Conservation (phyloP, 495 filamentous ascomycete species). For the Penicillium pancosmium region DNA sequence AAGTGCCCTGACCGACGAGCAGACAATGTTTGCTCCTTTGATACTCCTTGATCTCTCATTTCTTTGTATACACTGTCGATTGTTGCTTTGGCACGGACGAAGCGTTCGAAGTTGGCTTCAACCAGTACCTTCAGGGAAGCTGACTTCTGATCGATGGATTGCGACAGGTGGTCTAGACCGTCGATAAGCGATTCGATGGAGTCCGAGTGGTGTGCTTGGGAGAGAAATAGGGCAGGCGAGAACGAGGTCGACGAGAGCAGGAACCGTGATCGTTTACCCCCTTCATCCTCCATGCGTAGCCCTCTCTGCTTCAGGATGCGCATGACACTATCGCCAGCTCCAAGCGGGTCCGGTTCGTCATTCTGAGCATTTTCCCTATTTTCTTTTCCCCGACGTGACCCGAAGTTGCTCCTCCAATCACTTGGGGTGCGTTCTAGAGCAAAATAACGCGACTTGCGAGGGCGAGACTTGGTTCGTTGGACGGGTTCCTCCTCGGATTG, state of each 20-base stretch:
- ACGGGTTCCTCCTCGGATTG: slow-evolving; percentile 64
- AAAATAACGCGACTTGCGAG: slow-evolving; percentile 78
- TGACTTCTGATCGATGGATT: slow-evolving; percentile 95
- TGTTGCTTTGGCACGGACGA: slow-evolving; percentile 92
- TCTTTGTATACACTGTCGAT: slow-evolving; percentile 98
- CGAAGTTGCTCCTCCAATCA: slow-evolving; percentile 66
- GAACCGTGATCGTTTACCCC: slow-evolving; percentile 82
- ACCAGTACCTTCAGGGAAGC: slow-evolving; percentile 93
- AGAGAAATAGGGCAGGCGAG: slow-evolving; percentile 86
- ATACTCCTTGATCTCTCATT: slow-evolving; percentile 85
- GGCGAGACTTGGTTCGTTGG: slow-evolving; percentile 52
- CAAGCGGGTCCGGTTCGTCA: slow-evolving; percentile 91
- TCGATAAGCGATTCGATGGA: slow-evolving; percentile 77
- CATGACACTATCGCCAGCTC: slow-evolving; percentile 80
- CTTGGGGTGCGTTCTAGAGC: slow-evolving; percentile 75
- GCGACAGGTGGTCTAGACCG: slow-evolving; percentile 79
- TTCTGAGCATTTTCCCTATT: slow-evolving; percentile 76
- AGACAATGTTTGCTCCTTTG: slow-evolving; percentile 55
- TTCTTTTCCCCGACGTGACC: slow-evolving; percentile 67
- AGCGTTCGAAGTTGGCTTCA: slow-evolving; percentile 96
- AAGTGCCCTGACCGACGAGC: slow-evolving; percentile 69
- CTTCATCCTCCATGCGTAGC: slow-evolving; percentile 82
- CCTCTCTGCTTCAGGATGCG: slow-evolving; percentile 73
- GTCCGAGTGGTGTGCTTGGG: slow-evolving; percentile 82
- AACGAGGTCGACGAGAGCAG: slow-evolving; percentile 94